Evolutionary conservation across 2,329 filamentous ascomycete species (phyloP), one percentile per base, ranked within the genome.

Genomic region (Colletotrichum orchidophilum): DNA sequence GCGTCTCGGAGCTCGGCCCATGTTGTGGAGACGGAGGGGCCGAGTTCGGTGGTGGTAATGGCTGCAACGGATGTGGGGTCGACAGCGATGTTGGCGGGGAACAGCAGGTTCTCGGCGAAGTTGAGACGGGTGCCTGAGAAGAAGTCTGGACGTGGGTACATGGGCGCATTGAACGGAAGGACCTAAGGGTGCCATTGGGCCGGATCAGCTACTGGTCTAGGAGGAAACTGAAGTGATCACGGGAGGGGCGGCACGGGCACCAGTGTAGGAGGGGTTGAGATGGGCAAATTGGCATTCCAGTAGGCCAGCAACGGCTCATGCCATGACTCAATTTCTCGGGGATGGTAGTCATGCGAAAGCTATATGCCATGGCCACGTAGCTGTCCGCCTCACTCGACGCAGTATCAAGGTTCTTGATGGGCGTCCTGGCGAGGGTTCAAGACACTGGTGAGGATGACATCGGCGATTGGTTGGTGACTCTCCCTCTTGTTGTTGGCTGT

Each of bases 41-140:
- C 86, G 15, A 85, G 80, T 82, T 98, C 96, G 12, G 94, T 97
- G 4, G 90, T 92, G 29, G 93, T 93, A 76, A 98, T 93, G 55
- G 97, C 87, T 21, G 95, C 95, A 7, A 89, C 82, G 5, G 87
- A 85, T 55, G 90, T 81, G 61, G 91, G 88, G 73, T 92, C 83
- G 7, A 90, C 81, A 15, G 83, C 76, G 26, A 81, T 82, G 46
- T 88, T 84, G 60, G 85, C 86, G 3, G 96, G 96, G 80, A 92
- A 98, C 3, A 99, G 90, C 64, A 98, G 86, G 80, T 99, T 99
- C 83, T 98, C 94, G 29, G 96, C 95, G 79, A 98, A 98, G 81
- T 98, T 99, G 74, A 98, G 86, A 69, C 86, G 90, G 15, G 93
- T 89, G 11, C 92, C 92, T 67, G 90, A 81, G 80, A 98, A 98